Conservation (phyloP, 2,329 filamentous ascomycete species). For the Cercospora beticola region DNA sequence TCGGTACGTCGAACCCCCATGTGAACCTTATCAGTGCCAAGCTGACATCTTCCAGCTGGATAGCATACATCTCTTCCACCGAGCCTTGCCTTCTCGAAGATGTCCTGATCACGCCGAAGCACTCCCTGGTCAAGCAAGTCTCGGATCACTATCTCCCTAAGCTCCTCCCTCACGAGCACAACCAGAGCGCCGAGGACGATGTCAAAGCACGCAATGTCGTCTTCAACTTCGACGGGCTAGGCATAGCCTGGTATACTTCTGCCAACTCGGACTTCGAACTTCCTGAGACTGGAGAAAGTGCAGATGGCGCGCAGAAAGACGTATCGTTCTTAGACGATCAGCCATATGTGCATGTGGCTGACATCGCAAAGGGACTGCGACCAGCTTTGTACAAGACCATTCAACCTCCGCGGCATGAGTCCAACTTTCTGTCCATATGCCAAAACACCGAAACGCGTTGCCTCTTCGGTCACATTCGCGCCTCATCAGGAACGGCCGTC, state of each 20-base stretch:
- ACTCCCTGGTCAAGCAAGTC: constrained; percentile 49
- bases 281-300: constrained; percentile 29
- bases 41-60: constrained; percentile 47
- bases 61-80: constrained; percentile 54
- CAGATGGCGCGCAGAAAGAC: constrained; percentile 33
- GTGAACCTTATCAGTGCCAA: constrained; percentile 35
- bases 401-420: constrained; percentile 53
- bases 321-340: constrained; percentile 21
- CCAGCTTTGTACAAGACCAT: constrained; percentile 55
- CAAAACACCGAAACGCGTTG: constrained; percentile 52
- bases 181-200: constrained; percentile 45
- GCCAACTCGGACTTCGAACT: constrained; percentile 44
- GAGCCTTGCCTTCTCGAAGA: constrained; percentile 58
- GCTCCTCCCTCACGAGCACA: constrained; percentile 51
- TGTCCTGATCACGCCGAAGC: constrained; percentile 50
- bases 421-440: constrained; percentile 55
- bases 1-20: constrained; percentile 29
- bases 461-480: constrained; percentile 56
- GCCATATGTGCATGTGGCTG: constrained; percentile 10
- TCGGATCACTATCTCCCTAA: constrained; percentile 56
- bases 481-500: constrained; percentile 50
- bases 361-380: constrained; percentile 36
- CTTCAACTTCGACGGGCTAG: constrained; percentile 57
- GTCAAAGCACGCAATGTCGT: constrained; percentile 53
- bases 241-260: constrained; percentile 56